Conservation (phyloP, 2,329 filamentous ascomycete genomes). For the Beauveria brongniartii region DNA sequence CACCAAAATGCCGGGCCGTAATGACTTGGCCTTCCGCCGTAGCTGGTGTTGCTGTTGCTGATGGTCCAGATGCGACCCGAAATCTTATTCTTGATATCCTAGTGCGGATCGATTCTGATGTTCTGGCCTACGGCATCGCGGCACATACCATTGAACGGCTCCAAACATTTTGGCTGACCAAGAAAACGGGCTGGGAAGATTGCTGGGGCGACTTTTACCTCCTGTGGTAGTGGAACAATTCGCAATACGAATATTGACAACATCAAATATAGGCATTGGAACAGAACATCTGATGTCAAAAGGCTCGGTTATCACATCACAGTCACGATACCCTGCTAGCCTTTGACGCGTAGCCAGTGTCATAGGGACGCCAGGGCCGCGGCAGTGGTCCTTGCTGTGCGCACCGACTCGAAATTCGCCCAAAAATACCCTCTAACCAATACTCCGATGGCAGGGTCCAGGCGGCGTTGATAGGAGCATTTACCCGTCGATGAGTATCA, state of each 20-base stretch:
- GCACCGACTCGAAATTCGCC: no score
- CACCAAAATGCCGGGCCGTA: background rate
- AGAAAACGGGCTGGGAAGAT: slow-evolving; percentile 5
- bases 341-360: no score
- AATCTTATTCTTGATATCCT: background rate
- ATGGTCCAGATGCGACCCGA: background rate
- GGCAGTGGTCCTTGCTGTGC: no score
- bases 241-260: background rate
- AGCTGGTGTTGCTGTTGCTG: background rate
- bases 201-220: slow-evolving; percentile 9
- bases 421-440: no score
- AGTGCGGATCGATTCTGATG: background rate
- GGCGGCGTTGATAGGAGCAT: no score
- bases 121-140: slow-evolving; percentile 5
- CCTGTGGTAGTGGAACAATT: background rate
- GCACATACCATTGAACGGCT: background rate
- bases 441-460: no score
- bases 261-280: no score
- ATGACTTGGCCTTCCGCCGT: slow-evolving; percentile 3
- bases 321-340: no score
- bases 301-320: no score
- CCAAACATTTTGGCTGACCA: background rate
- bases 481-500: no score
- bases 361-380: no score
- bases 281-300: no score